phyloP scores from a whole-genome alignment of 305 asterid genomes.

The Fraxinus xanthoxyloides region DNA sequence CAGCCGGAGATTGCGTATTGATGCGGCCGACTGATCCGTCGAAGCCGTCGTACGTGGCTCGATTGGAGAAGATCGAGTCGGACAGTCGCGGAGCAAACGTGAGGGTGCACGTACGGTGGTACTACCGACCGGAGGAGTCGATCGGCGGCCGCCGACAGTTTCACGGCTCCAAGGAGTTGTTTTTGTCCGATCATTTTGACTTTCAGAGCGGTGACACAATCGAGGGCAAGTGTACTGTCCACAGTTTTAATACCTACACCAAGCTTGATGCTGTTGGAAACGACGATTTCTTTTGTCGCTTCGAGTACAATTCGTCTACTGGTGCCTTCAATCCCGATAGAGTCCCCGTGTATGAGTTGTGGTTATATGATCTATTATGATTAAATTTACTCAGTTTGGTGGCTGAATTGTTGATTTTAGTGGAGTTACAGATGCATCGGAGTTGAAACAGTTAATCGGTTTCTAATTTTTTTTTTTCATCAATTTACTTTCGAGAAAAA shows the following conservation, averaged over 20 bases:
- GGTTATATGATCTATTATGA: neutral
- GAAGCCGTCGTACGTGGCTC: conserved; percentile 79
- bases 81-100: conserved; percentile 68
- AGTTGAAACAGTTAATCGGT: conserved; percentile 2
- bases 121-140: conserved; percentile 92
- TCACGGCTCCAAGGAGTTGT: conserved; percentile 81
- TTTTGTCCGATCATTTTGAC: conserved; percentile 81
- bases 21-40: conserved; percentile 73
- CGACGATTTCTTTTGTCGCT: conserved; percentile 84
- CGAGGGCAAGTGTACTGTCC: conserved; percentile 84
- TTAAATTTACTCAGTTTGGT: conserved; percentile 7
- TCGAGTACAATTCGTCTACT: conserved; percentile 75
- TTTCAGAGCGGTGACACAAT: conserved; percentile 75
- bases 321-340: conserved; percentile 85
- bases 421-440: conserved; percentile 11
- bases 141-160: conserved; percentile 79
- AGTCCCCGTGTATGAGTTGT: conserved; percentile 74
- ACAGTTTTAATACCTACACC: conserved; percentile 74
- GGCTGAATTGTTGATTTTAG: conserved; percentile 4
- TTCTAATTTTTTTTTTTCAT: conserved; percentile 3
- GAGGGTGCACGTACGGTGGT: conserved; percentile 72
- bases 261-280: conserved; percentile 81
- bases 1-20: conserved; percentile 85
- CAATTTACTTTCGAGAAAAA: neutral
- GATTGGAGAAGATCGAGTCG: conserved; percentile 78